phyloP scores from a whole-genome alignment of 768 basidiomycete genomes.

The Lactarius quietus region DNA sequence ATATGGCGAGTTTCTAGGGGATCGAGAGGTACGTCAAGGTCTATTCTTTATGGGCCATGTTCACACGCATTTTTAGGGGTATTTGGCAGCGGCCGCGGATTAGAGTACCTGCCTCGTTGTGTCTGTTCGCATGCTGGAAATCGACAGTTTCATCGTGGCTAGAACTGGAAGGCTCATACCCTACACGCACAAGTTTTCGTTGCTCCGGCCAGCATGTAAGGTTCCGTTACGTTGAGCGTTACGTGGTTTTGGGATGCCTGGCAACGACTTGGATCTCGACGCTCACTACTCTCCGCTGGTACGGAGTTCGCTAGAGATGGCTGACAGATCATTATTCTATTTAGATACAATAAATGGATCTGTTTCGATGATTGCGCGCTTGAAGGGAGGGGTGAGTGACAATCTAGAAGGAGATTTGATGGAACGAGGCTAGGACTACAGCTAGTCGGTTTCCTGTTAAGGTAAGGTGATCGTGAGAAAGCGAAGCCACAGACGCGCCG shows the following conservation, averaged over 20 bases:
- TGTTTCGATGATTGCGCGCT: background rate
- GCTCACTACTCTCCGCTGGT: background rate
- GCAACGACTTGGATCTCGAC: background rate
- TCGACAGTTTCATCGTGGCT: background rate
- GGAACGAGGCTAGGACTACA: slow-evolving; percentile 1
- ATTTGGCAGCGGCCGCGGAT: slow-evolving; percentile 34
- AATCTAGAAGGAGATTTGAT: background rate
- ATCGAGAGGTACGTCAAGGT: slow-evolving; percentile 60
- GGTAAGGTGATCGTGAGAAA: background rate
- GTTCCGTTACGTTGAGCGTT: background rate
- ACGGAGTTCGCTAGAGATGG: background rate
- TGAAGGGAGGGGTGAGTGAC: background rate
- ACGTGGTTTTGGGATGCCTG: background rate
- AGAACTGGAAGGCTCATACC: background rate
- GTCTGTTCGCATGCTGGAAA: background rate
- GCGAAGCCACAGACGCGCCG: slow-evolving; percentile 12
- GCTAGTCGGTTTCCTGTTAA: slow-evolving; percentile 4
- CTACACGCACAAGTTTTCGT: background rate
- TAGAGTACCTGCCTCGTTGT: slow-evolving; percentile 6
- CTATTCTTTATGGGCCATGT: background rate
- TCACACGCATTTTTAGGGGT: slow-evolving; percentile 29
- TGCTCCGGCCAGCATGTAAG: background rate
- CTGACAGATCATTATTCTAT: background rate
- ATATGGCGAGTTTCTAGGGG: slow-evolving; percentile 73
- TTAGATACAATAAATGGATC: no score